These are phyloP conservation scores for Erodium maritimum DNA, from an alignment of 345 rosid species.

Conservation along the genomic window DNA sequence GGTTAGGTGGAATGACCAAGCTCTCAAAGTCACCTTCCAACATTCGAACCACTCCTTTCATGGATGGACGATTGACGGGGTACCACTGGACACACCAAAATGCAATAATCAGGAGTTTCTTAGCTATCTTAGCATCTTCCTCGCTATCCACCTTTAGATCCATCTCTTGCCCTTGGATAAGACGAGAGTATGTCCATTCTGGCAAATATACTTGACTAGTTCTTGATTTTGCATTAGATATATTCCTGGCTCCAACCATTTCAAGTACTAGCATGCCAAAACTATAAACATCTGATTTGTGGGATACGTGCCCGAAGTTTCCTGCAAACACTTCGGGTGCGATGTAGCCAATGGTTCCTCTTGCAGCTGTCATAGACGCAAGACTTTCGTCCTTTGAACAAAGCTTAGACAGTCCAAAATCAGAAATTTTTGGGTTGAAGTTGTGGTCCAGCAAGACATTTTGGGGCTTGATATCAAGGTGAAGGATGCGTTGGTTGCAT, in stretches of 20 bases:
- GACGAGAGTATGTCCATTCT: background rate
- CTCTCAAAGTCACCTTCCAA: background rate
- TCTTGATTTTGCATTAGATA: no score
- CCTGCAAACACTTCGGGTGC: constrained; percentile 12
- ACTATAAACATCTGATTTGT: constrained; percentile 7
- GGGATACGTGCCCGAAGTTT: background rate
- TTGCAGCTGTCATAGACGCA: constrained; percentile 16
- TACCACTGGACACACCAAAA: constrained; percentile 1
- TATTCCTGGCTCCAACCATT: constrained; percentile 11
- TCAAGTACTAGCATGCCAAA: constrained; percentile 11
- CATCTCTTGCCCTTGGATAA: no score
- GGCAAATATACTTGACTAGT: background rate
- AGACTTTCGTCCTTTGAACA: constrained; percentile 19
- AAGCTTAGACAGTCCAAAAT: constrained; percentile 36
- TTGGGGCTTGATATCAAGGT: constrained; percentile 35
- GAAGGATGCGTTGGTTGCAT: constrained; percentile 31
- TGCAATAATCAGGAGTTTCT: background rate
- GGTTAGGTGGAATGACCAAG: no score
- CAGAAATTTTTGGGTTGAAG: constrained; percentile 25
- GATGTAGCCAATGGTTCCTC: constrained; percentile 32
- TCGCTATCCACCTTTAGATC: no score
- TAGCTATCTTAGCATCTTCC: background rate
- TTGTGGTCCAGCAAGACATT: constrained; percentile 22
- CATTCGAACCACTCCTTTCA: background rate
- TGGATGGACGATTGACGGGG: background rate